Evolutionary conservation across 2,329 filamentous ascomycete species (phyloP).

Genomic region (Aureobasidium sp.): DNA sequence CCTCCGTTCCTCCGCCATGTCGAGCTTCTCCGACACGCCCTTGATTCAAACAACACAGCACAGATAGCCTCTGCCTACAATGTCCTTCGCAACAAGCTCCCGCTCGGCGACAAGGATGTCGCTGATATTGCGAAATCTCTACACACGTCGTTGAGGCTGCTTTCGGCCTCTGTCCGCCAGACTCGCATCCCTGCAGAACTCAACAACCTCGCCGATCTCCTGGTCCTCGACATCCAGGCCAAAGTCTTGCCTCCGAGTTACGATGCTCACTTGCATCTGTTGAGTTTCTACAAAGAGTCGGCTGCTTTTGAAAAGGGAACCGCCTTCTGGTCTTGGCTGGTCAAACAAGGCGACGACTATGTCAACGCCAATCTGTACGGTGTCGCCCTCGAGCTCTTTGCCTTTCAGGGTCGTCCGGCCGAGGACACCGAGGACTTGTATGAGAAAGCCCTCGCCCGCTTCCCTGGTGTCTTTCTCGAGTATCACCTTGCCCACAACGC

Average conservation of each 20-base stretch:
- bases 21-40: conserved; percentile 17
- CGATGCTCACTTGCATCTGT: conserved; percentile 36
- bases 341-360: conserved; percentile 32
- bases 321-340: conserved; percentile 42
- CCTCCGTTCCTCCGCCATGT: conserved; percentile 1
- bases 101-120: conserved; percentile 20
- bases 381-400: conserved; percentile 41
- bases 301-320: conserved; percentile 30
- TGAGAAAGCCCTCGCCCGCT: conserved; percentile 36
- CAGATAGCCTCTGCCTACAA: conserved; percentile 18
- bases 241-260: conserved; percentile 29
- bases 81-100: not conserved
- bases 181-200: conserved; percentile 1
- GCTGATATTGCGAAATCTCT: conserved; percentile 29
- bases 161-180: not conserved
- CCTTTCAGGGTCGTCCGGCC: conserved; percentile 32
- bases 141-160: conserved; percentile 26
- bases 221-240: conserved; percentile 32
- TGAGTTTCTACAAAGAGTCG: conserved; percentile 39
- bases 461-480: conserved; percentile 37
- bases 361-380: conserved; percentile 37
- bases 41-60: conserved; percentile 16
- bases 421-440: conserved; percentile 39
- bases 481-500: conserved; percentile 41
- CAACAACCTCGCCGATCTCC: conserved; percentile 26